Base-by-base conservation (phyloP, 805 yeast species). In the Pichia thaimueangensis region DNA sequence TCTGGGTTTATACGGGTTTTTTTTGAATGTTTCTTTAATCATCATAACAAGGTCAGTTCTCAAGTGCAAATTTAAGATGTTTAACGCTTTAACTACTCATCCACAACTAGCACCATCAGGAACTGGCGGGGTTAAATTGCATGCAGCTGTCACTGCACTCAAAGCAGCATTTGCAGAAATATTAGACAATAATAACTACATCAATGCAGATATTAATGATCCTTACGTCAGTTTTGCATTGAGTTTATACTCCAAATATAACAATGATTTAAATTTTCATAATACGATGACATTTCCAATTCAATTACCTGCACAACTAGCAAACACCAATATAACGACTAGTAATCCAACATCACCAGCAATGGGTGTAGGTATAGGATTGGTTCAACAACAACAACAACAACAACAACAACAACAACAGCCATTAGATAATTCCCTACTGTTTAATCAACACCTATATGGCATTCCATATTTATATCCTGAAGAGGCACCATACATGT, bases 221-320 rank as follows among this genome's bases (percentile, higher is more conserved):
- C 39, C 46, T 1, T 43, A 34, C 6, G 39, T 43, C 5, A 23
- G 13, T 20, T 38, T 28, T 30, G 46, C 46, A 2, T 27, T 43
- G 12, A 23, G 25, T 6, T 22, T 38, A 17, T 43, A 20, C 23
- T 28, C 46, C n/a, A 43, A 34, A 10, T 43, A 38, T 15, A 38
- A 29, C n/a, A 43, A 38, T 17, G 46, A 43, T 30, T 12, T 29
- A 4, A 39, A 43, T 24, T 43, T 43, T 22, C 30, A 34, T 4
- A 33, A 20, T 7, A 27, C 25, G 7, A 36, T 41, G 45, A 16
- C 28, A 28, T 35, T 36, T 21, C 39, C 30, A 2, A 20, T 41
- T 9, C 29, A 35, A 10, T 13, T 30, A 7, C 35, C 35, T 12
- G n/a, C 32, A n/a, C 12, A 33, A 6, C 16, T 35, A 12, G 16